phyloP scores from a whole-genome alignment of 129 eudicot genomes.

The Flaveria ramosissima region DNA sequence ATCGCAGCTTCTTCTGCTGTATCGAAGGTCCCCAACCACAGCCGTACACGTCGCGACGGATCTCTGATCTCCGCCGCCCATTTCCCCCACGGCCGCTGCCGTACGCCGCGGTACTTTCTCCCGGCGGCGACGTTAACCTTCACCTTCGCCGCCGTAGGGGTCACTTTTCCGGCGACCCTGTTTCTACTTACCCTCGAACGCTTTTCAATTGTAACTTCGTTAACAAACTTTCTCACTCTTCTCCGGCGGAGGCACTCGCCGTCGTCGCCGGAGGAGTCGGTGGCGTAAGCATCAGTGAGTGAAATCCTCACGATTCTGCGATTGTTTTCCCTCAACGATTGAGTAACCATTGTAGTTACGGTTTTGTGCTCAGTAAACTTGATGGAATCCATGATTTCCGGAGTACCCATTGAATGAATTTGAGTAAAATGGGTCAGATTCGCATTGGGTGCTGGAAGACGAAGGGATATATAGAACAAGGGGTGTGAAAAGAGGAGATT shows the following conservation, averaged over 20 bases:
- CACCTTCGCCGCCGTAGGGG: slow-evolving; percentile 25
- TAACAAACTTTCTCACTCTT: slow-evolving; percentile 59
- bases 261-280: slow-evolving; percentile 84
- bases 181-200: slow-evolving; percentile 30
- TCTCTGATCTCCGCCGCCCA: slow-evolving; percentile 99
- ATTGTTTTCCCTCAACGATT: no score
- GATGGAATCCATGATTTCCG: slow-evolving; percentile 37
- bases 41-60: slow-evolving; percentile 75
- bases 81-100: slow-evolving; percentile 97
- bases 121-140: slow-evolving; percentile 22
- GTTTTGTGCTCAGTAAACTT: slow-evolving; percentile 62
- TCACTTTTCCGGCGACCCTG: slow-evolving; percentile 8
- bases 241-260: slow-evolving; percentile 28
- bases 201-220: slow-evolving; percentile 55
- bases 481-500: slow-evolving; percentile 52
- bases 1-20: slow-evolving; percentile 99
- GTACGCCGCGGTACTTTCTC: slow-evolving; percentile 84
- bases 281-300: slow-evolving; percentile 81
- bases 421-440: slow-evolving; percentile 28
- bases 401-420: slow-evolving; percentile 3
- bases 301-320: slow-evolving; percentile 55
- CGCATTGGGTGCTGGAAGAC: slow-evolving; percentile 26
- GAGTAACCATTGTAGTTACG: slow-evolving; percentile 38
- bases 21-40: slow-evolving; percentile 91
- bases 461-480: background rate